A percentile compares a stretch with the other conserved stretches of the same genome.
Evolutionary conservation across 805 yeast species (phyloP).

Genomic region (Clavispora santaluciae): DNA sequence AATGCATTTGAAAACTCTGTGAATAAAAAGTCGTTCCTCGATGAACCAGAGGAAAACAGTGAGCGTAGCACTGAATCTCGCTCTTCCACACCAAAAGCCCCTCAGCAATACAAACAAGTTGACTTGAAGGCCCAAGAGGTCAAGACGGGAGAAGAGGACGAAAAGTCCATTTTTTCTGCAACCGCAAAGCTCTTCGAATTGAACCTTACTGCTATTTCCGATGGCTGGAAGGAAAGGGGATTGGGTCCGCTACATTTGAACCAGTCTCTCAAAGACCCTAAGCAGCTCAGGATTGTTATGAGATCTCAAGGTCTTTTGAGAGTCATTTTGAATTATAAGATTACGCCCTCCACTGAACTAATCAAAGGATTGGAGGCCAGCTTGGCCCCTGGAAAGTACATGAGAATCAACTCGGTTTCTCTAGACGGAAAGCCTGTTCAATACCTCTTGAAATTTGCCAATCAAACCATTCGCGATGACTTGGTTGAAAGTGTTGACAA

Average conservation of each 20-base stretch:
- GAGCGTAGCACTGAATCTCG: slow-evolving; percentile 16
- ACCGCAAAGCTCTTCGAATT: slow-evolving; percentile 76
- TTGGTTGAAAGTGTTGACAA: slow-evolving; percentile 48
- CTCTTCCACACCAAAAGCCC: slow-evolving; percentile 23
- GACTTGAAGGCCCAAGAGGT: slow-evolving; percentile 52
- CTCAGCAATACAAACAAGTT: slow-evolving; percentile 48
- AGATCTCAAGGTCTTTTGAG: slow-evolving; percentile 82
- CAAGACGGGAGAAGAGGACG: slow-evolving; percentile 89
- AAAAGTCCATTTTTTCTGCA: slow-evolving; percentile 59
- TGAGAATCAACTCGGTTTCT: slow-evolving; percentile 67
- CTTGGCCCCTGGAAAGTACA: slow-evolving; percentile 73
- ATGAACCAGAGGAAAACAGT: slow-evolving; percentile 25
- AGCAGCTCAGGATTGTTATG: slow-evolving; percentile 73
- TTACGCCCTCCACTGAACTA: slow-evolving; percentile 57
- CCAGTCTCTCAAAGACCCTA: slow-evolving; percentile 30
- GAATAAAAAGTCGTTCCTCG: slow-evolving; percentile 55
- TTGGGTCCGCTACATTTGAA: slow-evolving; percentile 84
- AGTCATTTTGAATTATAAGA: slow-evolving; percentile 73
- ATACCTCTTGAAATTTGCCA: slow-evolving; percentile 72
- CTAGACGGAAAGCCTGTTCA: slow-evolving; percentile 65
- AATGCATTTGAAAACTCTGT: slow-evolving; percentile 54
- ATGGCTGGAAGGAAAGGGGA: slow-evolving; percentile 97
- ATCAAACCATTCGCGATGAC: slow-evolving; percentile 53
- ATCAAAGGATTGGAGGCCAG: slow-evolving; percentile 84
- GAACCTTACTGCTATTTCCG: slow-evolving; percentile 57